Conservation (phyloP, 345 rosid genomes). For the Eucalyptus virginea region DNA sequence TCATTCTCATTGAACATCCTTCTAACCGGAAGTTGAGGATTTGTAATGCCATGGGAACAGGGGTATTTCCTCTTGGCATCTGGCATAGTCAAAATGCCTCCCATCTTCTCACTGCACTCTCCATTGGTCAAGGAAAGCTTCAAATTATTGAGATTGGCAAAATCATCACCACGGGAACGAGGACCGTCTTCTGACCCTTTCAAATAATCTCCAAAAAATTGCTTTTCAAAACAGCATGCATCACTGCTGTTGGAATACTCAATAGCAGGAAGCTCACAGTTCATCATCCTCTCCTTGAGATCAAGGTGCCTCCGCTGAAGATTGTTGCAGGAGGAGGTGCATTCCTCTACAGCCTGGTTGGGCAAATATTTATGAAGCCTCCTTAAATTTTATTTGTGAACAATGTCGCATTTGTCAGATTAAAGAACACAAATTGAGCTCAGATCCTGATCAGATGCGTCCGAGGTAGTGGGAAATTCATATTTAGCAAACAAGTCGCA, state of each 20-base stretch:
- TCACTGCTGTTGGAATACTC: slow-evolving; percentile 1
- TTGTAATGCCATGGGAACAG: not conserved
- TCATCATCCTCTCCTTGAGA: not conserved
- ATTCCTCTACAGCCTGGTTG: not conserved
- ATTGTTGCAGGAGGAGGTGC: not conserved
- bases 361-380: not conserved
- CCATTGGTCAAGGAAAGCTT: slow-evolving; percentile 24
- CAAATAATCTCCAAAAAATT: not conserved
- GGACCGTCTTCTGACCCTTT: not conserved
- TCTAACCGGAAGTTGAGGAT: slow-evolving; percentile 9
- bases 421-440: not conserved
- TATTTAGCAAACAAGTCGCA: not conserved
- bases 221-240: not conserved
- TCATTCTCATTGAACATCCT: not conserved
- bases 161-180: not conserved
- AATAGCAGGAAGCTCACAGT: slow-evolving; percentile 4
- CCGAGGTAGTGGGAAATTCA: not conserved
- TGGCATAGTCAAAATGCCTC: not conserved
- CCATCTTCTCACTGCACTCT: not conserved
- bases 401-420: not conserved
- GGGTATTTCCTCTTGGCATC: not conserved
- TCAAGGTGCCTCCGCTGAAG: not conserved
- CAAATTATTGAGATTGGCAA: slow-evolving; percentile 10
- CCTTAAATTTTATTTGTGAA: not conserved
- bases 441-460: not conserved